Conservation (phyloP, 2,329 filamentous ascomycete species). For the Calonectria crousiana region DNA sequence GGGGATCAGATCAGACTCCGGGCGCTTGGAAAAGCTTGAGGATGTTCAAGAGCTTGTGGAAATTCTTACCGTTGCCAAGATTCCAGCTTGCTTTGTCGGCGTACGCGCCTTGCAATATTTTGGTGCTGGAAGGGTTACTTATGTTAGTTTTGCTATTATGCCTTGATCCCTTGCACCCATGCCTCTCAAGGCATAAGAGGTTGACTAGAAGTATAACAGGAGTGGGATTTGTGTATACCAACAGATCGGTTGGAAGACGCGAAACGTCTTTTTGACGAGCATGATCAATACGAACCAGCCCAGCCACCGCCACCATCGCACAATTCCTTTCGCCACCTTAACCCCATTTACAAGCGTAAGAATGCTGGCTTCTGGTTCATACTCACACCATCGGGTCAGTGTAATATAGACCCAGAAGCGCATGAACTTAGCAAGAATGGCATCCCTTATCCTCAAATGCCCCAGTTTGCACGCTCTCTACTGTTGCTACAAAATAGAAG, state of each 20-base stretch:
- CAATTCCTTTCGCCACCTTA: not conserved
- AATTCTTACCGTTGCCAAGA: not conserved
- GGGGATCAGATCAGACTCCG: not conserved
- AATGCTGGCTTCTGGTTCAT: not conserved
- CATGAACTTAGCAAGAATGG: not conserved
- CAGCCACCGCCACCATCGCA: not conserved
- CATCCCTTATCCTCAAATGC: constrained; percentile 16
- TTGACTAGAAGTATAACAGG: not conserved
- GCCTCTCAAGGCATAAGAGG: not conserved
- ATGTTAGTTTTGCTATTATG: not conserved
- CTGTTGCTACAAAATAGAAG: constrained; percentile 10
- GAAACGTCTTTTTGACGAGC: not conserved
- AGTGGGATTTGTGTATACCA: not conserved
- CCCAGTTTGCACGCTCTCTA: constrained; percentile 18
- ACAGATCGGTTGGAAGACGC: not conserved
- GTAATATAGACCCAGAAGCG: not conserved
- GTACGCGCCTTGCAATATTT: not conserved
- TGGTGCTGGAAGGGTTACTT: not conserved
- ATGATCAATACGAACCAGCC: not conserved
- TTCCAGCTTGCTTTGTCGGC: not conserved
- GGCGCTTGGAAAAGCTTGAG: not conserved
- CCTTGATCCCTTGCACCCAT: not conserved
- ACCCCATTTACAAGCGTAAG: not conserved
- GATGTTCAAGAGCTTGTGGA: not conserved
- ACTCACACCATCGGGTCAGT: not conserved